Evolutionary conservation across 1,139 yeast genomes (phyloP).

Genomic region (Magnusiomyces clavatus): DNA sequence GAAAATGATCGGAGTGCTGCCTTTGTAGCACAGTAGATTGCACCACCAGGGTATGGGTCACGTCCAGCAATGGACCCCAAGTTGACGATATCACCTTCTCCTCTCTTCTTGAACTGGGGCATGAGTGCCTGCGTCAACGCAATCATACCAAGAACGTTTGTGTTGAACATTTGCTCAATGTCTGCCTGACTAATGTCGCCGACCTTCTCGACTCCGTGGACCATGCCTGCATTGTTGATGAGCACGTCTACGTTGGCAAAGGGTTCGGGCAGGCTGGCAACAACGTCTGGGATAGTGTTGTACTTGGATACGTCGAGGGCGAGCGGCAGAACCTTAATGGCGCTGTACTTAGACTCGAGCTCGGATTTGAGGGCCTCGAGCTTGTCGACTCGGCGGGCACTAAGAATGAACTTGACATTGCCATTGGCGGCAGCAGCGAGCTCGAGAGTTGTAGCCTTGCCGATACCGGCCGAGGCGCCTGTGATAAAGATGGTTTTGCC

Average conservation of each 20-base stretch:
- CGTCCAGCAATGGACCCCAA: slow-evolving; percentile 85
- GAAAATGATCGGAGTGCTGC: slow-evolving; percentile 75
- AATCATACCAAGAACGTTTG: slow-evolving; percentile 68
- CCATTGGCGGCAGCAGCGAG: slow-evolving; percentile 67
- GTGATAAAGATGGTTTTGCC: slow-evolving; percentile 57
- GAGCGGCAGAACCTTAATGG: slow-evolving; percentile 38
- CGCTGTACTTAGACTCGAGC: slow-evolving; percentile 35
- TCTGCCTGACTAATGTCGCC: slow-evolving; percentile 51
- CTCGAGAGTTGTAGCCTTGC: slow-evolving; percentile 68
- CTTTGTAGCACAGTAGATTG: slow-evolving; percentile 84
- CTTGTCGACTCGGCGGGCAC: slow-evolving; percentile 59
- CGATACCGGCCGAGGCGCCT: slow-evolving; percentile 76
- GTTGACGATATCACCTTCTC: slow-evolving; percentile 71
- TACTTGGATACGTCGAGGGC: slow-evolving; percentile 54
- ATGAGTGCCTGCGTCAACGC: slow-evolving; percentile 53
- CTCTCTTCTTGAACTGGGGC: slow-evolving; percentile 45
- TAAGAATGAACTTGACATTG: slow-evolving; percentile 51
- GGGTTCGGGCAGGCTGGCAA: slow-evolving; percentile 37
- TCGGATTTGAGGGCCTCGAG: slow-evolving; percentile 39
- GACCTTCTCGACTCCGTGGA: slow-evolving; percentile 58
- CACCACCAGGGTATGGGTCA: slow-evolving; percentile 79
- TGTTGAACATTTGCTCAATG: slow-evolving; percentile 56
- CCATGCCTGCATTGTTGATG: slow-evolving; percentile 79
- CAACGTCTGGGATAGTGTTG: slow-evolving; percentile 40
- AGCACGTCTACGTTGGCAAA: slow-evolving; percentile 41